Base-by-base conservation (phyloP, 129 eudicot species). In the Tagetes patula region DNA sequence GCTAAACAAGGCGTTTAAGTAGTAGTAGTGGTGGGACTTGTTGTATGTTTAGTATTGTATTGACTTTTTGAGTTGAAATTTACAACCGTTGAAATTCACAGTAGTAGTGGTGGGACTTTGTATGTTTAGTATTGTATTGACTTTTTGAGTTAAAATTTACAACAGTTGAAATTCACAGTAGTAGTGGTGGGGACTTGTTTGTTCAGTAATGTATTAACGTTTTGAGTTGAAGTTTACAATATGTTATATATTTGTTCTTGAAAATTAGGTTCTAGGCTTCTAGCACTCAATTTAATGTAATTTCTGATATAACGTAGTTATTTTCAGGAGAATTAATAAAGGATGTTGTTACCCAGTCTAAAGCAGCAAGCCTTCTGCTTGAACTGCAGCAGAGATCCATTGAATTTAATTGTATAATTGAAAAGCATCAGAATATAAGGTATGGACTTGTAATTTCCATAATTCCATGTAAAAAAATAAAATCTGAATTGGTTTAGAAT, bases 361-460 rank as follows among this genome's bases (percentile, higher is more conserved):
- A 90, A 76, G 97, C 27, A 20, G 27, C 96, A 82, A 94, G 89
- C 85, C 82, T 90, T 76, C 82, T 86, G 74, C 97, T 94, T 78
- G 99, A 94, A 81, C 87, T 94, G 77, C 99, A 94, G 81, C 97
- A 94, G 80, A 78, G 99, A 79, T 88, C 99, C 63, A 86, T 85
- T 1, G 99, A 94, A 72, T 88, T 90, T 45, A 87, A 88, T 70
- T 90, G 97, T 38, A 82, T 94, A 47, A 85, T 94, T 74, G 93
- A 79, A 72, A 94, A 83, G 81, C 99, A 94, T 84, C 93, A 82
- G 73, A 90, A 88, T 72, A 94, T 94, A 73, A 88, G 99, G 97
- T 90, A 52, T 65, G 67, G 4, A 0, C 54, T 14, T 27, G 53
- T 72, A 56, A 55, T 56, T 27, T 70, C 10, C 20, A 3, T 38